Evolutionary conservation across 192 early-diverging fungal species (phyloP).

Genomic region (Physocladia obscura): DNA sequence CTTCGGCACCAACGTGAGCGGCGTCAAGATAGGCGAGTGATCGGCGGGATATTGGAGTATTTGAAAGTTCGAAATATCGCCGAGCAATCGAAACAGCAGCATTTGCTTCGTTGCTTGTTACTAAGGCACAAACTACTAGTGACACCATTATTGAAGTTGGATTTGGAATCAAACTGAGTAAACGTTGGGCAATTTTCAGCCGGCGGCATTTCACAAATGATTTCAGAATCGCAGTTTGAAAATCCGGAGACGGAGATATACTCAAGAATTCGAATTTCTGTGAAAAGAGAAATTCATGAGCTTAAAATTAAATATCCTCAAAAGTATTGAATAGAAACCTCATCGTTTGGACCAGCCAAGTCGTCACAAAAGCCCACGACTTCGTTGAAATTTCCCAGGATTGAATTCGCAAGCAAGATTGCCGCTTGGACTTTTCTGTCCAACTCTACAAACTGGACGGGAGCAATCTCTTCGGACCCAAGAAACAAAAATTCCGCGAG

Average conservation of each 20-base stretch:
- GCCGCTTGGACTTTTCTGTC: neutral
- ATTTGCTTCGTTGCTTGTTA: neutral
- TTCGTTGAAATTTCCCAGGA: slow-evolving; percentile 25
- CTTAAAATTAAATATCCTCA: neutral
- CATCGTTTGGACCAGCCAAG: neutral
- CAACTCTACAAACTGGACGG: neutral
- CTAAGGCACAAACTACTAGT: neutral
- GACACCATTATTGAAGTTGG: neutral
- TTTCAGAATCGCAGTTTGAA: slow-evolving; percentile 2
- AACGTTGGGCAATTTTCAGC: neutral
- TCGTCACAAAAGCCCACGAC: slow-evolving; percentile 1
- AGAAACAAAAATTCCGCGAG: neutral
- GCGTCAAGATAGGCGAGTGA: neutral
- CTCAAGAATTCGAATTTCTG: no score
- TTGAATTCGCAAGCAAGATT: slow-evolving; percentile 18
- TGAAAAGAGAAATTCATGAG: no score
- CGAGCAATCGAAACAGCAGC: neutral
- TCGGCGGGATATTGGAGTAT: neutral
- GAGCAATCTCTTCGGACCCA: neutral
- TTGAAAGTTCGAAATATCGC: neutral
- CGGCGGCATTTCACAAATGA: neutral
- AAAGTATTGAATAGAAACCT: neutral
- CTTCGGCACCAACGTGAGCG: neutral
- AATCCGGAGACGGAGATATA: slow-evolving; percentile 1
- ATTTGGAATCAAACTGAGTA: neutral